These are phyloP conservation scores for Mucor mucedo DNA, from an alignment of 371 early-diverging fungal species.

Conservation along the genomic window DNA sequence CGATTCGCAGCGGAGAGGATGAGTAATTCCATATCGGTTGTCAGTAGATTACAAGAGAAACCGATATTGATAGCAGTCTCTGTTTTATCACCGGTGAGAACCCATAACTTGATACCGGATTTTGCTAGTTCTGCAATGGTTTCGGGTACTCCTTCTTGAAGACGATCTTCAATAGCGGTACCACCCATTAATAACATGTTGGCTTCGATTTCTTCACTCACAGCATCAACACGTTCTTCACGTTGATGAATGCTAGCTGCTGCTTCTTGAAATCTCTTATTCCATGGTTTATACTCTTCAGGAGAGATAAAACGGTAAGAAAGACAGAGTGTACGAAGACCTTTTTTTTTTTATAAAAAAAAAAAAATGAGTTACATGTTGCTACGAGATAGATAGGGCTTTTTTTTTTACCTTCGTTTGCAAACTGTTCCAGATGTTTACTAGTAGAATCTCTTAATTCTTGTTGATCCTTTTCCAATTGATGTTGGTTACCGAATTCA, in stretches of 20 bases:
- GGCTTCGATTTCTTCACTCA: slow-evolving; percentile 75
- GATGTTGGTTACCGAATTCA: slow-evolving; percentile 47
- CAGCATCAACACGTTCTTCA: slow-evolving; percentile 73
- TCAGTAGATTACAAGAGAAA: slow-evolving; percentile 76
- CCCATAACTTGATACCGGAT: slow-evolving; percentile 94
- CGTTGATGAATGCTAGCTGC: slow-evolving; percentile 68
- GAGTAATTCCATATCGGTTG: slow-evolving; percentile 71
- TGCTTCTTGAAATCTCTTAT: slow-evolving; percentile 67
- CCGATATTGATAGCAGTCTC: slow-evolving; percentile 88
- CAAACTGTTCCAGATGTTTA: slow-evolving; percentile 71
- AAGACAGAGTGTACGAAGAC: slow-evolving; percentile 84
- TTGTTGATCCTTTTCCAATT: slow-evolving; percentile 49
- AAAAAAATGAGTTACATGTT: neutral
- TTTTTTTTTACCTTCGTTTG: slow-evolving; percentile 67
- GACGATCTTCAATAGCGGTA: slow-evolving; percentile 92
- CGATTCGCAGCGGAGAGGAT: slow-evolving; percentile 68
- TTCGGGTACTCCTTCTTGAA: slow-evolving; percentile 89
- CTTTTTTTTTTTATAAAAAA: slow-evolving; percentile 20
- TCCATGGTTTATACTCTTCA: slow-evolving; percentile 72
- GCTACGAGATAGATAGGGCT: slow-evolving; percentile 30
- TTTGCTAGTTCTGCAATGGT: slow-evolving; percentile 76
- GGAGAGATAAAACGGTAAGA: slow-evolving; percentile 77
- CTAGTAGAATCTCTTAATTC: slow-evolving; percentile 34
- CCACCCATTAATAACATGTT: slow-evolving; percentile 82
- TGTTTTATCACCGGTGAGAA: slow-evolving; percentile 94